Base-by-base conservation (phyloP, 2,329 filamentous ascomycete species). In the Alternaria gansuensis region DNA sequence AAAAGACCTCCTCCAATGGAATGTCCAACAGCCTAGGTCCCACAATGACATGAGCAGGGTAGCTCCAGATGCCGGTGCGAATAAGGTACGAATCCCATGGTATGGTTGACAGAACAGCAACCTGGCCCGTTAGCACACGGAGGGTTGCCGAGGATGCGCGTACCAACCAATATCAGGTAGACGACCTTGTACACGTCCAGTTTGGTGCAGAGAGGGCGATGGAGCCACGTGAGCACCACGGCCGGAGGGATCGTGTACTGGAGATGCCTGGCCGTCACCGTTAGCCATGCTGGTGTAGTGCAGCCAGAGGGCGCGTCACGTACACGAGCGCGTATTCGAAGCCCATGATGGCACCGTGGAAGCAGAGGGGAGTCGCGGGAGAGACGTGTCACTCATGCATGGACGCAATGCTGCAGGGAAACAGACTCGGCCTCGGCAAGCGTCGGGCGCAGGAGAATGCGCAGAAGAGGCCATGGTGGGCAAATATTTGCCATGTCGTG, bases 11-110 rank as follows among this genome's bases (percentile, higher is more conserved):
- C 69, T 92, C 90, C 4, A 83, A 74, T 0, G 90, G 90, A 17
- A 92, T 90, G n/a, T 80, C 79, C 67, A 85, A 85, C 14, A 91
- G 72, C 1, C 82, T 88, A 0, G 82, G 82, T 0, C 90, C 90
- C 34, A 89, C 69, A 31, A 92, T 84, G 21, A 85, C 89, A 68
- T 87, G 79, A 10, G 82, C 77, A 2, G 90, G 89, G 69, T 92
- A 93, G 9, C 86, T 88, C 90, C 90, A 92, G 70, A 92, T 84
- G 43, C 82, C 79, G 53, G 81, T 85, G 64, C 83, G 84, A 66
- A 93, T 90, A 39, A 92, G 82, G 74, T 91, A 91, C 8, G 88
- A 90, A 69, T 92, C 90, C 90, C 90, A 93, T 31, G 90, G 90
- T 26, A 89, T 87, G 0, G 90, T 91, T 4, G 89, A 85, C 26